These are phyloP conservation scores for Penicillium macrosclerotiorum DNA, from an alignment of 495 filamentous ascomycete genomes.

Conservation along the genomic window DNA sequence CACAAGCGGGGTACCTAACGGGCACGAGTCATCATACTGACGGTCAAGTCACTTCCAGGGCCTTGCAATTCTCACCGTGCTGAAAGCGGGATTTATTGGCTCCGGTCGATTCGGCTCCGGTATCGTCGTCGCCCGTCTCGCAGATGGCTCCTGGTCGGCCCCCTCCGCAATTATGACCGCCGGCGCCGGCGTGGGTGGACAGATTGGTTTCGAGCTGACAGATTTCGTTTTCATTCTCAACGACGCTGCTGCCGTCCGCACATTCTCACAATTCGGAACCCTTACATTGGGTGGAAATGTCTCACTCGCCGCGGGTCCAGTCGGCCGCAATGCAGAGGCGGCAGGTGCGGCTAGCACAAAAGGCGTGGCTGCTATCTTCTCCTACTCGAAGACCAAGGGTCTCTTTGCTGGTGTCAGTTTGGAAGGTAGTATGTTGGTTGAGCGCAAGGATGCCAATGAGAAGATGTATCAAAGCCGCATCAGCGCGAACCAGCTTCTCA, in stretches of 20 bases:
- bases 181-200: conserved; percentile 91
- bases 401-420: conserved; percentile 93
- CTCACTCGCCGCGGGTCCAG: conserved; percentile 88
- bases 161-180: conserved; percentile 88
- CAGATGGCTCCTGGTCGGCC: conserved; percentile 90
- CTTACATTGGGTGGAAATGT: conserved; percentile 95
- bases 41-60: conserved; percentile 56
- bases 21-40: conserved; percentile 9
- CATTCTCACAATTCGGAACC: conserved; percentile 88
- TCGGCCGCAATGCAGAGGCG: conserved; percentile 94
- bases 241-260: conserved; percentile 84
- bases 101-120: conserved; percentile 91
- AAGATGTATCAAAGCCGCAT: conserved; percentile 85
- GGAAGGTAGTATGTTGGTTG: conserved; percentile 86
- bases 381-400: conserved; percentile 96
- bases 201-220: conserved; percentile 96
- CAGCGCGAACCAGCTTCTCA: conserved; percentile 79
- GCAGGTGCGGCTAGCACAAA: conserved; percentile 89
- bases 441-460: conserved; percentile 93
- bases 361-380: conserved; percentile 89
- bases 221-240: conserved; percentile 99
- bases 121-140: conserved; percentile 87
- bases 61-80: conserved; percentile 88
- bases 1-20: conserved; percentile 4
- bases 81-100: conserved; percentile 95